Evolutionary conservation across 768 basidiomycete species (phyloP).

Genomic region (Rhizopogon roseolus): DNA sequence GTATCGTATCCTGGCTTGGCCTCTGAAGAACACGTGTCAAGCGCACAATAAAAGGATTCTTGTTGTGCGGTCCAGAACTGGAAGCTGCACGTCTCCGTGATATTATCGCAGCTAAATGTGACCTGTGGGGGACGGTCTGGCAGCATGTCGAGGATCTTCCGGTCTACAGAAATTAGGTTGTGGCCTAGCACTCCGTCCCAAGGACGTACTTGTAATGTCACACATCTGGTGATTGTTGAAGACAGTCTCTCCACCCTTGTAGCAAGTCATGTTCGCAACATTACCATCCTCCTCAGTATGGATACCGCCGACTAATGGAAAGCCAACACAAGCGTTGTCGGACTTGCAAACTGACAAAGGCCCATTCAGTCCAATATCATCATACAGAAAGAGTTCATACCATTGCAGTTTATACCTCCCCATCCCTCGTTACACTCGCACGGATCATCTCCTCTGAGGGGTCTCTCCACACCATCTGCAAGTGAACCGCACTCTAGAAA

Average conservation of each 20-base stretch:
- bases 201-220: constrained; percentile 86
- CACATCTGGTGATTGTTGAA: constrained; percentile 97
- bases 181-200: neutral
- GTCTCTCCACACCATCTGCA: constrained; percentile 82
- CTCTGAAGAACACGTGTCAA: constrained; percentile 61
- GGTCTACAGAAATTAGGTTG: constrained; percentile 45
- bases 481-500: constrained; percentile 86
- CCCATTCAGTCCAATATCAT: neutral
- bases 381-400: constrained; percentile 36
- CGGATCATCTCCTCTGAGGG: constrained; percentile 67
- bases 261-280: constrained; percentile 80
- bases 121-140: constrained; percentile 90
- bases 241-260: constrained; percentile 90
- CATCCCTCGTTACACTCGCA: constrained; percentile 95
- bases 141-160: constrained; percentile 92
- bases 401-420: constrained; percentile 97
- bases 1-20: constrained; percentile 47
- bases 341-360: constrained; percentile 49
- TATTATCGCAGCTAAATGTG: constrained; percentile 85
- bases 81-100: constrained; percentile 71
- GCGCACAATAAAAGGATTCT: constrained; percentile 93
- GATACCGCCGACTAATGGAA: constrained; percentile 56
- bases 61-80: constrained; percentile 97
- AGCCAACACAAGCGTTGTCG: constrained; percentile 73
- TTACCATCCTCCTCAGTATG: constrained; percentile 32